Evolutionary conservation across 192 early-diverging fungal species (phyloP), one percentile per base, ranked within the genome.

Genomic region (Coemansia sp.): DNA sequence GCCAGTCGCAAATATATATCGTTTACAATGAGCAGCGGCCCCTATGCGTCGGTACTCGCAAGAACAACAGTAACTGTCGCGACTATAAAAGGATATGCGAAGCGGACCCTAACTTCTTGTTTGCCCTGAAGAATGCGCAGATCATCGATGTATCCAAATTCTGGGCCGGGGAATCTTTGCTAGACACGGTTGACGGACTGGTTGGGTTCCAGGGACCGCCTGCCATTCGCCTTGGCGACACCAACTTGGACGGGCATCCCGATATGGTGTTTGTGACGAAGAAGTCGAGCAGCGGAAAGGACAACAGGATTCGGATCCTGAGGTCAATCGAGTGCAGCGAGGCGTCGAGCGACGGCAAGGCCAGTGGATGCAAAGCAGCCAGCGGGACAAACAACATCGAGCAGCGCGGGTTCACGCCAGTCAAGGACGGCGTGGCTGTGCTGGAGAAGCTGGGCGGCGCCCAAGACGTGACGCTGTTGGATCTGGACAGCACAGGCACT

Each of bases 181-280:
- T 87, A 30, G 63, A 68, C 0, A 49, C 80, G 31, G 29, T 62
- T 0, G 86, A 76, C 2, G 34, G 77, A 31, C n/a, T 64, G 0
- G 88, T 86, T 34, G 60, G 62, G 7, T 81, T 66, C n/a, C 84
- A 86, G 64, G 68, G 81, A 21, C 88, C 91, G 15, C 84, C 90
- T 0, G 64, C 84, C 2, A 61, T 91, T 20, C 81, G 85, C 15
- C 58, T 86, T n/a, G 87, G 91, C 28, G 95, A 98, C 61, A 90
- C 90, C 64, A 90, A 95, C 58, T 82, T 93, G 58, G 95, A 98
- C 74, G 94, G 94, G 21, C 95, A 91, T 70, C 92, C 94, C 0
- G 95, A 98, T 75, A 71, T 98, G 48, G 83, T 93, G 0, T 71
- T 91, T 29, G 86, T 87, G 20, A 83, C 85, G 3, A 80, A 71